Conservation (phyloP, 306 rosid species). For the Mucuna pruriens region DNA sequence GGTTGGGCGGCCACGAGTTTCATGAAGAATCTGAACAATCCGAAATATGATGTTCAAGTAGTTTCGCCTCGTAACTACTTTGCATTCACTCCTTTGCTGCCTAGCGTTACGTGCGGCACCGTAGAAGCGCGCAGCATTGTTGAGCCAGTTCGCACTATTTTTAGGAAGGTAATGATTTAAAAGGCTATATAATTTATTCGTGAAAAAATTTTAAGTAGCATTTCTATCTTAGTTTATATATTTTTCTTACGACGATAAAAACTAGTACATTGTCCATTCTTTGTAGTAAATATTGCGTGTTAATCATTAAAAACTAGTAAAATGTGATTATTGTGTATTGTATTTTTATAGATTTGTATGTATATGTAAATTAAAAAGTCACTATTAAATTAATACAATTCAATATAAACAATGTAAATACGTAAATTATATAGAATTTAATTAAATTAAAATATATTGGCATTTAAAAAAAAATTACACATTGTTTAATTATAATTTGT, state of each 20-base stretch:
- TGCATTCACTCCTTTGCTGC: slow-evolving; percentile 92
- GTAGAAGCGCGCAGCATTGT: slow-evolving; percentile 95
- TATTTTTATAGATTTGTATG: too few relatives aligned
- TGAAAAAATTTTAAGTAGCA: too few relatives aligned
- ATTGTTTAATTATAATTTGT: too few relatives aligned
- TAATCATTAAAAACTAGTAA: too few relatives aligned
- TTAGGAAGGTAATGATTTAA: slow-evolving; percentile 57
- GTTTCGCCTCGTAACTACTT: slow-evolving; percentile 93
- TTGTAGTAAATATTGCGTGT: not conserved
- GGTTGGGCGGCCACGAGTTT: slow-evolving; percentile 99
- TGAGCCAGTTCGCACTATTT: slow-evolving; percentile 87
- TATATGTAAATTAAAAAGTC: too few relatives aligned
- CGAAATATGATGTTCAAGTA: slow-evolving; percentile 79
- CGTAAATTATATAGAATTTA: not conserved
- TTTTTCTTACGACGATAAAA: not conserved
- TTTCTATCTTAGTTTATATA: not conserved
- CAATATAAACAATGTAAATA: not conserved
- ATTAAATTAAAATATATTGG: too few relatives aligned
- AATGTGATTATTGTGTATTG: too few relatives aligned
- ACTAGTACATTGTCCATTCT: not conserved
- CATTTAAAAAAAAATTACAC: too few relatives aligned
- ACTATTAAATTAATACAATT: too few relatives aligned
- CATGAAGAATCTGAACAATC: slow-evolving; percentile 69
- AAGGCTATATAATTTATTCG: not conserved
- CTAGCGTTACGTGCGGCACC: slow-evolving; percentile 94